A percentile compares a stretch with the other conserved stretches of the same genome.
These are phyloP conservation scores for Exophiala phaeomuriformis DNA, from an alignment of 2,329 filamentous ascomycete genomes.

Conservation along the genomic window DNA sequence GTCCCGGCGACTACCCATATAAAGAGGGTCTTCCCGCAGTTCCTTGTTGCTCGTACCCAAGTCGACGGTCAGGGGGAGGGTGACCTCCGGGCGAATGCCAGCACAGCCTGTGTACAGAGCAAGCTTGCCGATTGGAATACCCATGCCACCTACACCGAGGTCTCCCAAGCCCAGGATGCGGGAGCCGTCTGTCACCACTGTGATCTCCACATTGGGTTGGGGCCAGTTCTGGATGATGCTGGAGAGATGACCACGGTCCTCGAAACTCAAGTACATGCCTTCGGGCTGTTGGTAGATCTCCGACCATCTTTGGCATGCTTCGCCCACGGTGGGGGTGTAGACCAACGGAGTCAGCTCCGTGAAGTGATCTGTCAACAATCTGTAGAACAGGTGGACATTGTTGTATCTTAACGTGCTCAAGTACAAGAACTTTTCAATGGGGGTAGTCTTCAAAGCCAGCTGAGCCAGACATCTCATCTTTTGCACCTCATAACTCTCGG, in stretches of 20 bases:
- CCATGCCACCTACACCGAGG: constrained; percentile 93
- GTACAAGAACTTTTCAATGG: constrained; percentile 46
- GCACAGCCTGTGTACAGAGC: constrained; percentile 92
- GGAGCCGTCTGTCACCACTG: constrained; percentile 92
- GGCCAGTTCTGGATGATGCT: constrained; percentile 92
- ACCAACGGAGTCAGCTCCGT: constrained; percentile 45
- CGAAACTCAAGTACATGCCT: constrained; percentile 87
- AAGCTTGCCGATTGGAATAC: constrained; percentile 95
- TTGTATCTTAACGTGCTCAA: constrained; percentile 45
- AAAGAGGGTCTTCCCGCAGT: constrained; percentile 70
- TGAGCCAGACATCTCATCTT: constrained; percentile 45
- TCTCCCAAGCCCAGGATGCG: constrained; percentile 87
- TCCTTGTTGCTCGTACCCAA: constrained; percentile 58
- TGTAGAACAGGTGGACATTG: constrained; percentile 48
- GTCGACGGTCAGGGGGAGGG: constrained; percentile 56
- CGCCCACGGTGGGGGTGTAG: constrained; percentile 60
- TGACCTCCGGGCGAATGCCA: constrained; percentile 74
- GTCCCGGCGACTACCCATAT: constrained; percentile 80
- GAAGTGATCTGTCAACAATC: constrained; percentile 43
- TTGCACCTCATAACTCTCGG: constrained; percentile 44
- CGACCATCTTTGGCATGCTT: constrained; percentile 94
- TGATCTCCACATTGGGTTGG: constrained; percentile 81
- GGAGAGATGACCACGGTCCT: constrained; percentile 82
- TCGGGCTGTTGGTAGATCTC: constrained; percentile 92
- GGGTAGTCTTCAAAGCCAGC: constrained; percentile 40